Evolutionary conservation across 73 alveolate species (phyloP).

Genomic region (Paramecium caudatum): DNA sequence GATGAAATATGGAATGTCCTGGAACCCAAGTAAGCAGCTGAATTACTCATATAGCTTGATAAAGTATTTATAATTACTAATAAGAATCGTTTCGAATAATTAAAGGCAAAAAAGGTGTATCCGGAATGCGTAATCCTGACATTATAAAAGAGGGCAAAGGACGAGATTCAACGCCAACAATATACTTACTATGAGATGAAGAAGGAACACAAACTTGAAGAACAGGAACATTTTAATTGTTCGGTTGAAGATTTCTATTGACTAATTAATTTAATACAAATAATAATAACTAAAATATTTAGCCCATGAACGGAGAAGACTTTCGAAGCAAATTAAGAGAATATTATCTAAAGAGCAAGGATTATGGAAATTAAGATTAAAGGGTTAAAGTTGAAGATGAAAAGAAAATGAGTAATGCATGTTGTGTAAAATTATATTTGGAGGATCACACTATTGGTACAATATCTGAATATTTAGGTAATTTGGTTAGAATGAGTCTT

Average conservation of each 20-base stretch:
- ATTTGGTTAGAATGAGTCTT: constrained; percentile 1
- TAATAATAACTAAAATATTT: not conserved
- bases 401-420: constrained; percentile 63
- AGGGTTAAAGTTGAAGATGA: constrained; percentile 53
- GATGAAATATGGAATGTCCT: constrained; percentile 40
- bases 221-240: no score
- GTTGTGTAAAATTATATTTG: not conserved
- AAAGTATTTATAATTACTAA: not conserved
- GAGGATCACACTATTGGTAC: constrained; percentile 12
- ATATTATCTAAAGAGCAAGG: constrained; percentile 22
- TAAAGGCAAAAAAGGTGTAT: constrained; percentile 57
- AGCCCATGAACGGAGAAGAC: constrained; percentile 69
- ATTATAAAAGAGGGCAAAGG: constrained; percentile 12
- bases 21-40: constrained; percentile 53
- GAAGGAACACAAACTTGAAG: constrained; percentile 10
- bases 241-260: not conserved
- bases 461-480: no score
- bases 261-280: not conserved
- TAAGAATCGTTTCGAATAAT: constrained; percentile 55
- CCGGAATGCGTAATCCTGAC: constrained; percentile 55
- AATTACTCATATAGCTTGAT: constrained; percentile 30
- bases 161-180: not conserved
- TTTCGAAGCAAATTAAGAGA: constrained; percentile 63
- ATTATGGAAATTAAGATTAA: not conserved
- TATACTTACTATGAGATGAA: not conserved